Conservation (phyloP, 306 rosid genomes). For the Rosa lucieae region DNA sequence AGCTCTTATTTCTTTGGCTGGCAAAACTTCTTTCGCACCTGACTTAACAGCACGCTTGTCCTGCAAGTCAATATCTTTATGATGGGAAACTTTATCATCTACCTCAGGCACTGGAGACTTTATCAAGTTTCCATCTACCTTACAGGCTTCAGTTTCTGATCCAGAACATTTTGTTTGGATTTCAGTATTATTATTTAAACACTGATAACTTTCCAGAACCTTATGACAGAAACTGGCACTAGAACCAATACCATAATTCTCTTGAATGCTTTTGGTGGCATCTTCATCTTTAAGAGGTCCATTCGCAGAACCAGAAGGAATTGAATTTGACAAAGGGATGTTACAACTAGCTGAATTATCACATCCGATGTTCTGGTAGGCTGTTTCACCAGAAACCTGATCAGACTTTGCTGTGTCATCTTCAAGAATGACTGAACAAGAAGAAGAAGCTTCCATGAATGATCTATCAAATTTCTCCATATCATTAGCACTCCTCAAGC, state of each 20-base stretch:
- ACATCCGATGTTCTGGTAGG: constrained; percentile 33
- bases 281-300: constrained; percentile 35
- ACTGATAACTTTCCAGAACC: constrained; percentile 32
- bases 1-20: constrained; percentile 49
- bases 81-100: constrained; percentile 36
- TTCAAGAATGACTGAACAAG: constrained; percentile 43
- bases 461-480: constrained; percentile 36
- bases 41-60: constrained; percentile 28
- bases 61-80: constrained; percentile 32
- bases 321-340: constrained; percentile 43
- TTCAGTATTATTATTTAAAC: constrained; percentile 34
- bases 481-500: constrained; percentile 33
- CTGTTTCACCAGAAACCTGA: constrained; percentile 33
- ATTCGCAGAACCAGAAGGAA: constrained; percentile 37
- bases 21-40: constrained; percentile 36
- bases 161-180: constrained; percentile 35
- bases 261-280: constrained; percentile 41
- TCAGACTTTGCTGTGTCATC: constrained; percentile 36
- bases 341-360: constrained; percentile 38
- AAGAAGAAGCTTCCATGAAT: constrained; percentile 41
- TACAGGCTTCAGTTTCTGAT: constrained; percentile 36
- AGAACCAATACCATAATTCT: constrained; percentile 32
- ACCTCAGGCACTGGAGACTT: constrained; percentile 37
- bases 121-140: constrained; percentile 30
- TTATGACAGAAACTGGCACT: constrained; percentile 31